Evolutionary conservation across 148 eudicot species (phyloP).

Genomic region (Rhododendron williamsianum): DNA sequence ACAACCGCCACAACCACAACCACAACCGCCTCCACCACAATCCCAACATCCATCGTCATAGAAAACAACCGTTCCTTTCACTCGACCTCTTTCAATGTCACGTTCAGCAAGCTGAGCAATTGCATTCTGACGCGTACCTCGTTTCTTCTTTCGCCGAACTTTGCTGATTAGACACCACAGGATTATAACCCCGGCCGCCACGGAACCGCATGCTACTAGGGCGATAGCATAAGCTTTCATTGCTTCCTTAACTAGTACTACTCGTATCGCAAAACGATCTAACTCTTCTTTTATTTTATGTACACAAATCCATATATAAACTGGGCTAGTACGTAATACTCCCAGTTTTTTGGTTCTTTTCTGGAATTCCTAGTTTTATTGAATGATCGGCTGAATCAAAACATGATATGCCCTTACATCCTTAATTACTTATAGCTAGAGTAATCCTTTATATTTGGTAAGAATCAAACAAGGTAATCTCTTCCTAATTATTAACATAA

Average conservation of each 20-base stretch:
- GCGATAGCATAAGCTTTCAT: slow-evolving; percentile 18
- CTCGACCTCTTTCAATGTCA: neutral
- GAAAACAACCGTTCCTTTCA: neutral
- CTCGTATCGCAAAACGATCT: neutral
- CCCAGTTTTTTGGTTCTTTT: neutral
- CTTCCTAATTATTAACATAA: too few species aligned
- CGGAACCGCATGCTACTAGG: slow-evolving; percentile 10
- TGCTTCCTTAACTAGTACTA: neutral
- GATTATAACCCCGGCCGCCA: slow-evolving; percentile 5
- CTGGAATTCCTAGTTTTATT: too few species aligned
- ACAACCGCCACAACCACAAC: too few species aligned
- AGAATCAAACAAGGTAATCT: too few species aligned
- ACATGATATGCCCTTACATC: too few species aligned
- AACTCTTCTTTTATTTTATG: neutral
- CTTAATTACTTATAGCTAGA: too few species aligned
- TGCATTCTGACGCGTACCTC: neutral
- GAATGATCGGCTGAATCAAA: too few species aligned
- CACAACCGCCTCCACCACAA: too few species aligned
- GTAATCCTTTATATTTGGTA: too few species aligned
- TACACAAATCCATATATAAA: neutral
- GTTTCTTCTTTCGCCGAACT: slow-evolving; percentile 5
- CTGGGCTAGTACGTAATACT: neutral
- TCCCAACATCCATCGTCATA: too few species aligned
- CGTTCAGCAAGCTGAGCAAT: neutral
- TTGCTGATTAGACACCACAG: slow-evolving; percentile 10